phyloP scores from a whole-genome alignment of 192 early-diverging fungal species.

The Piromyces finnis region DNA sequence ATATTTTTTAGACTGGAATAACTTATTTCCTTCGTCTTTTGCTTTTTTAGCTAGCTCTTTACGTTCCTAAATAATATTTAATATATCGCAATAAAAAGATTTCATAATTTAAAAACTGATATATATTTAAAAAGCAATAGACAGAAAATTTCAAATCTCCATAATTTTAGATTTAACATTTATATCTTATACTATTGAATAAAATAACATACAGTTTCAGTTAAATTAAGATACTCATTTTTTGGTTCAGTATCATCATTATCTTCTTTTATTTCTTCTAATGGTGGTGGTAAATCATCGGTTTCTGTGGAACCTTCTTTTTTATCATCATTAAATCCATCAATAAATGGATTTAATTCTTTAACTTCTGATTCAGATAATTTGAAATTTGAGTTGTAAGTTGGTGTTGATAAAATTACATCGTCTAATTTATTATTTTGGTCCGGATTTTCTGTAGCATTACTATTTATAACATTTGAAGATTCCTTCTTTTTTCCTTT shows the following conservation, averaged over 20 bases:
- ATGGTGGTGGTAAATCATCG: neutral
- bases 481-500: neutral
- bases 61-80: constrained; percentile 28
- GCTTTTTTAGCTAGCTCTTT: constrained; percentile 47
- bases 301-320: neutral
- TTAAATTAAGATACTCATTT: neutral
- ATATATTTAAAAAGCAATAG: too few relatives aligned
- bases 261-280: neutral
- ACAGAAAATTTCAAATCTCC: too few relatives aligned
- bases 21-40: constrained; percentile 76
- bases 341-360: neutral
- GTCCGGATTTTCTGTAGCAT: neutral
- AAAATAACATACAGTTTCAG: neutral
- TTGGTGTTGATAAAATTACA: neutral
- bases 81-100: neutral
- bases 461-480: neutral
- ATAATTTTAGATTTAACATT: too few relatives aligned
- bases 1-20: constrained; percentile 68
- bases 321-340: neutral
- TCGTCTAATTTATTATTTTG: neutral
- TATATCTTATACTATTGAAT: too few relatives aligned
- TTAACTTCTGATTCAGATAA: neutral
- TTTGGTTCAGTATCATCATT: neutral
- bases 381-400: neutral
- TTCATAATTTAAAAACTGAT: too few relatives aligned